These are phyloP conservation scores for Talaromyces sp. DNA, from an alignment of 2,329 filamentous ascomycete genomes.

Conservation along the genomic window DNA sequence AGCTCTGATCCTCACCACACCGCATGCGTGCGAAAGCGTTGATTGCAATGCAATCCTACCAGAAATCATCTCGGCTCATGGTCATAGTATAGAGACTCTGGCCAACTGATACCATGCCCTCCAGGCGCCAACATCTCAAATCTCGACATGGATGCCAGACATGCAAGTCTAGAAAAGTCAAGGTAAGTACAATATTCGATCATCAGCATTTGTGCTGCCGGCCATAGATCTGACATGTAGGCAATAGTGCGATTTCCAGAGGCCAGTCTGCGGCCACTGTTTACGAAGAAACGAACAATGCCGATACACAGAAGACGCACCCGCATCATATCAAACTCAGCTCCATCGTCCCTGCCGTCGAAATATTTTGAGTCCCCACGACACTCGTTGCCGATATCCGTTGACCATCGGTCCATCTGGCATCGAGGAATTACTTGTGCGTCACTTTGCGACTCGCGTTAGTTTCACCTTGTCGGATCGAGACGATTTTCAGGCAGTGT, in stretches of 20 bases:
- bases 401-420: background rate
- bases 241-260: slow-evolving; percentile 16
- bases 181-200: background rate
- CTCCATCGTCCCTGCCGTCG: background rate
- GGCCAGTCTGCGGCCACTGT: slow-evolving; percentile 15
- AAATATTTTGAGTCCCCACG: background rate
- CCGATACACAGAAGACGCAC: slow-evolving; percentile 4
- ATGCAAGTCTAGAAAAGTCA: slow-evolving; percentile 17
- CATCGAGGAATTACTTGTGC: slow-evolving; percentile 5
- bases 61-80: background rate
- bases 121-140: slow-evolving; percentile 17
- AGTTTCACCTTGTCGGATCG: slow-evolving; percentile 12
- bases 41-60: background rate
- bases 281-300: slow-evolving; percentile 14
- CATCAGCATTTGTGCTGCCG: background rate
- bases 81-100: background rate
- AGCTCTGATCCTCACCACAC: background rate
- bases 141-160: slow-evolving; percentile 16
- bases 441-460: slow-evolving; percentile 12
- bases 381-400: background rate
- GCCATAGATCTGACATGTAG: background rate
- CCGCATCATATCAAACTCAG: background rate
- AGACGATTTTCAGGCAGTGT: slow-evolving; percentile 7
- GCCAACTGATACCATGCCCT: slow-evolving; percentile 9
- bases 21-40: background rate